phyloP scores from a whole-genome alignment of 2,329 filamentous ascomycete species.

The Ophiostoma sp. region DNA sequence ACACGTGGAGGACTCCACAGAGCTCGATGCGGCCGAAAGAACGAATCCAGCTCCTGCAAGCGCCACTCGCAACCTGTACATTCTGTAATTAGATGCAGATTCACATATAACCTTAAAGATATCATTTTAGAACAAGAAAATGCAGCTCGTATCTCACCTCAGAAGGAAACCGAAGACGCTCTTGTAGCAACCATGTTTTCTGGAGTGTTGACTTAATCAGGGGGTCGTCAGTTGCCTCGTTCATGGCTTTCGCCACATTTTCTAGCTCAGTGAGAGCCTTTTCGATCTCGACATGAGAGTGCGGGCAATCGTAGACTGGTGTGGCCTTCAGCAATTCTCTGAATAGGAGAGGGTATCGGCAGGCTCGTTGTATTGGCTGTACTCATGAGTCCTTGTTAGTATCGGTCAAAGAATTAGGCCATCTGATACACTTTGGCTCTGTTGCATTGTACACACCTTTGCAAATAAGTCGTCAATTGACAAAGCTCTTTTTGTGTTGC shows the following conservation, averaged over 20 bases:
- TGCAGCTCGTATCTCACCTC: conserved; percentile 51
- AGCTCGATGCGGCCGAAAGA: conserved; percentile 77
- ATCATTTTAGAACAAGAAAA: not conserved
- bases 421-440: not conserved
- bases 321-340: conserved; percentile 80
- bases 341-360: conserved; percentile 87
- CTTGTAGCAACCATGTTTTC: conserved; percentile 82
- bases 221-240: conserved; percentile 77
- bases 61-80: conserved; percentile 50
- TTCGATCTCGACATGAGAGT: conserved; percentile 77
- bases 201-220: conserved; percentile 69
- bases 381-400: not conserved
- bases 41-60: conserved; percentile 67
- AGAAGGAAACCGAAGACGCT: conserved; percentile 72
- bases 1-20: conserved; percentile 80
- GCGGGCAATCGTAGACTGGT: conserved; percentile 80
- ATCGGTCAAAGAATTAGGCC: not conserved
- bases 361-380: conserved; percentile 87
- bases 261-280: conserved; percentile 70
- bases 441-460: conserved; percentile 59
- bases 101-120: not conserved
- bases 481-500: conserved; percentile 70
- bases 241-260: conserved; percentile 76
- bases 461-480: conserved; percentile 85
- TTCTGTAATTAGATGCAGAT: not conserved